These are phyloP conservation scores for Oryza nivara DNA, from an alignment of 176 grass and related monocot species.

Conservation along the genomic window DNA sequence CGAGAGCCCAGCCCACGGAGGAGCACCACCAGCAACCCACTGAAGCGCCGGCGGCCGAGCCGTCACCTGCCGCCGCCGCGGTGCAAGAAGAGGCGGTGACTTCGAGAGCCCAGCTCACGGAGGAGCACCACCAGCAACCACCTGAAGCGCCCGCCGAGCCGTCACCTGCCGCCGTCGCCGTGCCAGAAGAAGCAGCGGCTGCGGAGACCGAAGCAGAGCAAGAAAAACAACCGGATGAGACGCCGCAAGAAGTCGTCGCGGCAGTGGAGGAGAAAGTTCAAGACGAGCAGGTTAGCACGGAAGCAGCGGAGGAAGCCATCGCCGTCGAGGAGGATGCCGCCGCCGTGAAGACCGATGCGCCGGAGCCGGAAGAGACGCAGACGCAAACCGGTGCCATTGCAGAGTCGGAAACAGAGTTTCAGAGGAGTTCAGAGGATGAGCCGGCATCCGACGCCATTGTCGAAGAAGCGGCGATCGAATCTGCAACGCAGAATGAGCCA, in stretches of 20 bases:
- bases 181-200: slow-evolving; percentile 33
- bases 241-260: slow-evolving; percentile 11
- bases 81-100: slow-evolving; percentile 14
- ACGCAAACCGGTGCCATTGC: background rate
- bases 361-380: slow-evolving; percentile 22
- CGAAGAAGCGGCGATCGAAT: slow-evolving; percentile 21
- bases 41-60: background rate
- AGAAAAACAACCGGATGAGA: background rate
- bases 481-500: background rate
- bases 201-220: slow-evolving; percentile 28
- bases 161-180: background rate
- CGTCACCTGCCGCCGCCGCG: background rate
- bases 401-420: background rate
- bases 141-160: slow-evolving; percentile 17
- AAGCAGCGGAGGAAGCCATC: slow-evolving; percentile 13
- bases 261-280: background rate
- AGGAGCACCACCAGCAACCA: background rate
- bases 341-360: slow-evolving; percentile 16
- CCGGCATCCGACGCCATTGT: background rate
- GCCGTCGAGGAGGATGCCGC: background rate
- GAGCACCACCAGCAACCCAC: background rate
- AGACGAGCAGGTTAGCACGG: no score
- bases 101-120: slow-evolving; percentile 1
- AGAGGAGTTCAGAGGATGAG: slow-evolving; percentile 6
- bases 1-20: background rate